Evolutionary conservation across 352 stramenopile genomes (phyloP), one percentile per base, ranked within the genome.

Genomic region (Globisporangium radiosum): DNA sequence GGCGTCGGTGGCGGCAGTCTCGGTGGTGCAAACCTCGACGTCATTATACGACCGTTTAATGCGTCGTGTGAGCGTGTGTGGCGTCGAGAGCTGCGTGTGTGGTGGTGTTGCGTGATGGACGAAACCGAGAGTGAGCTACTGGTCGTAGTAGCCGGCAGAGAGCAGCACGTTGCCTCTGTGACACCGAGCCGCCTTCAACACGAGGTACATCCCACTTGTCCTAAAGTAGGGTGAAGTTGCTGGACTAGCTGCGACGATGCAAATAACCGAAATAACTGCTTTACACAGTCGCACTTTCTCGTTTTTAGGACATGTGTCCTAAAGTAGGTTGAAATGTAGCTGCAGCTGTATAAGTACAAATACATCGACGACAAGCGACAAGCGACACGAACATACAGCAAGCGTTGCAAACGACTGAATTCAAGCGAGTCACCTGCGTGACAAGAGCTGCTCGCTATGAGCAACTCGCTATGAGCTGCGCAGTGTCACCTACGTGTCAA

Each of bases 21-120:
- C n/a, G 51, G 11, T n/a, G 15, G 14, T 7, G 56, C 50, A 47
- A 56, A 40, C 57, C 57, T 62, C 48, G 57, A 62, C 6, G 49
- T 8, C 57, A 62, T 62, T 19, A n/a, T 15, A 47, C 8, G 42
- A 48, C 44, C 15, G 42, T 45, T 13, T 5, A 45, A n/a, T 13
- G 42, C 7, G 42, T 14, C 42, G 39, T 44, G 39, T 44, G 7
- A 44, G 39, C 39, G 39, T 11, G 39, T 44, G 39, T 44, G 7
- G 39, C 11, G 39, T 44, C 39, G 39, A 44, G 39, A 1, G 25
- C 25, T 25, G 25, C 25, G 25, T 25, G 25, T 25, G 25, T 25
- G 25, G 25, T 25, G 25, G 25, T 25, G 25, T 25, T 25, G 25
- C 25, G 25, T 44, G 39, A 44, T 13, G 39, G 6, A 5, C 15